Evolutionary conservation across 208 protist genomes (phyloP), one percentile per base, ranked within the genome.

Genomic region (Balamuthia mandrillaris): DNA sequence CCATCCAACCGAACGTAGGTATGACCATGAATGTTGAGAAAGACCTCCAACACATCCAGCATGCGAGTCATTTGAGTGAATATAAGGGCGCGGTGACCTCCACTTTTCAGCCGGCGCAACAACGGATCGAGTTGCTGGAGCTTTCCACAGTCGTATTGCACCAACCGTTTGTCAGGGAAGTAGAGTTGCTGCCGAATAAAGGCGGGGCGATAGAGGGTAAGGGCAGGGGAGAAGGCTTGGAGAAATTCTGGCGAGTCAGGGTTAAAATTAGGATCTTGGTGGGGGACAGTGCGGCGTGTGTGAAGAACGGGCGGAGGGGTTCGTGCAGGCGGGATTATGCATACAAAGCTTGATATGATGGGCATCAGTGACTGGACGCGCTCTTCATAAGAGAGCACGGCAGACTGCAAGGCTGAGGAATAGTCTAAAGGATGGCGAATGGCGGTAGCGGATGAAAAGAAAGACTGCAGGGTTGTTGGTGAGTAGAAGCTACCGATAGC

Each of bases 111-210:
- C 35, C 63, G 14, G 14, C 58, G 56, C 18, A 95, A 51, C 1
- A 97, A 79, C 21, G 35, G 21, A 14, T 91, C 91, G 2, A 99
- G 86, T 60, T 95, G 92, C 84, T 98, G 95, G 56, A 98, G 86
- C 89, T 99, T 99, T 41, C 97, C 97, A 87, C 96, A 98, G 89
- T 98, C 97, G 88, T 96, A 96, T 86, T 98, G 96, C 3, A 99
- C 60, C 6, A 99, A 90, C 0, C 93, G 60, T 86, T 96, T 96
- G 90, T 98, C 96, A 2, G 97, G 97, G 81, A 98, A 98, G 81
- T 87, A 92, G 74, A 98, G 91, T 84, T 91, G 44, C 51, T 49
- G 68, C 21, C 92, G 44, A 39, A 90, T 58, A 24, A 21, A 56
- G 18, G 49, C 49, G 16, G 49, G 49, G 16, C 49, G 16, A 56